Evolutionary conservation across 2,329 filamentous ascomycete species (phyloP), one percentile per base, ranked within the genome.

Genomic region (Ilyonectria mors-panacis): DNA sequence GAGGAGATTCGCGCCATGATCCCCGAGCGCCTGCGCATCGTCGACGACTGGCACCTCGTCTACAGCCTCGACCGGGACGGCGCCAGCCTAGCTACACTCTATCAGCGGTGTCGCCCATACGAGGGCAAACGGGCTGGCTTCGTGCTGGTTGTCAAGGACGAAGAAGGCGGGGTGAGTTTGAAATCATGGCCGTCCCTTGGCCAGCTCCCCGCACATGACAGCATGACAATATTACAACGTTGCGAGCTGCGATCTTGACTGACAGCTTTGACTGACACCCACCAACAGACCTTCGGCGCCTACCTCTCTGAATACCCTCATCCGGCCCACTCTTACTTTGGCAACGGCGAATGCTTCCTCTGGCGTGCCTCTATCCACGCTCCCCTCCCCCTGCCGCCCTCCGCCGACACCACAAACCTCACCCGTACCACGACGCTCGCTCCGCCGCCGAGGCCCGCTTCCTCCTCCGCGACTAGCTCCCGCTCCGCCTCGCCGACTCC

Each of bases 61-160:
- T 99, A 98, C 82, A 97, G 94, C 71, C 85, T 99, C 39, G 95
- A 97, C 76, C 93, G 97, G 81, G 91, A 99, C 80, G 96, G 96
- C 13, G 94, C 95, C 58, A 96, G 94, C 70, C 82, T 99, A 39
- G 88, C 88, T 10, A 98, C 96, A 0, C 83, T 99, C 33, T 99
- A 98, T 78, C 88, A 94, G 73, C 91, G 92, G 72, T 94, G 92
- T 76, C 89, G 91, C 51, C 84, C 87, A 17, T 92, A 91, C 76
- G 84, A 88, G 51, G 87, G 90, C 13, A 85, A 89, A 67, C 89
- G 95, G 65, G 94, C 93, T 19, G 95, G 95, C 6, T 99, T 97
- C 79, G 93, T 98, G 57, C 86, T 99, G 6, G 94, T 97, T 0
- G 90, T 98, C 21, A 88, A 89, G 75, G 96, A 99, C 79, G 88